A percentile compares a stretch with the other conserved stretches of the same genome.
phyloP scores from a whole-genome alignment of 2,329 filamentous ascomycete species.

The Alternaria burnsii region DNA sequence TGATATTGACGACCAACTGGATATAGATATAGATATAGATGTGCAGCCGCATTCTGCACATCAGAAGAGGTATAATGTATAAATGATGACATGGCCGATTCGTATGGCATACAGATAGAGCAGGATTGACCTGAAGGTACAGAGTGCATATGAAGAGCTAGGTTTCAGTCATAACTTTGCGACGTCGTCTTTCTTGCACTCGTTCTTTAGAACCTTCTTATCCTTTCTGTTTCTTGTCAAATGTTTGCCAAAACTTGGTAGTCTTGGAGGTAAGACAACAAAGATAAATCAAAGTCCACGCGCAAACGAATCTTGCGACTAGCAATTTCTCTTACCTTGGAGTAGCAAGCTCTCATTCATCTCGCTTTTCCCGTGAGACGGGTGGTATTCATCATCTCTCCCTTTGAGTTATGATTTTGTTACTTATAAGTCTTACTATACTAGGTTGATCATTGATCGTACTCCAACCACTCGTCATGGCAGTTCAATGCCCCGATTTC shows the following conservation, averaged over 20 bases:
- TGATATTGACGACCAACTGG: neutral
- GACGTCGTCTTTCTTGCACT: neutral
- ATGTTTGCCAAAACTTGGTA: neutral
- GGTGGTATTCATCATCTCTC: neutral
- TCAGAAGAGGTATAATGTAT: slow-evolving; percentile 1
- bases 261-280: neutral
- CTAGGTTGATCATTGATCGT: neutral
- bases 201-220: neutral
- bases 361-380: neutral
- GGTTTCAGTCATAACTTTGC: neutral
- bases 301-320: neutral
- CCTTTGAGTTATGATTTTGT: neutral
- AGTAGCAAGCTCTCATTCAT: neutral
- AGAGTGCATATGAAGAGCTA: neutral
- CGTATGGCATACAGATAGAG: neutral
- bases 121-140: too few species aligned
- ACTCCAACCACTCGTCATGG: neutral
- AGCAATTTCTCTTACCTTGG: neutral
- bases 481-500: neutral
- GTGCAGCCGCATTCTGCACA: slow-evolving; percentile 19
- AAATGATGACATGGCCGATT: neutral
- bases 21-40: slow-evolving; percentile 25
- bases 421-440: neutral
- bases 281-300: neutral
- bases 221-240: neutral